Evolutionary conservation across 345 rosid genomes (phyloP), one percentile per base, ranked within the genome.

Genomic region (Luvunga scandens): DNA sequence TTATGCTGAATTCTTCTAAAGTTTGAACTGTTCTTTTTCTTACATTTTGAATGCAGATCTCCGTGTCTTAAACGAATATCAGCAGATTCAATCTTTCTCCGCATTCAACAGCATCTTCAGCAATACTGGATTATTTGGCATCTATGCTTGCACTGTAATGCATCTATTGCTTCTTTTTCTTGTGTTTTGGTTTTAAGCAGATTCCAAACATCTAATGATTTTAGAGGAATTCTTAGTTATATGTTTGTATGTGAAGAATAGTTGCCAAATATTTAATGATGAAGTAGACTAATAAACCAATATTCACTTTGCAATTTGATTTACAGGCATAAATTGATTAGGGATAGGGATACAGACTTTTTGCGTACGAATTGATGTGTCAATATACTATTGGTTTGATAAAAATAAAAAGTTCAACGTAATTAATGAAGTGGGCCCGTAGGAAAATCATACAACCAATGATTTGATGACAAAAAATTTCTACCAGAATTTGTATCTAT

Each of bases 51-150:
- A 75, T 30, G 61, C 90, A 90, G 95, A 90, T 93, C 89, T 86
- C 66, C 83, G 78, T 69, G 87, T 89, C 71, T 83, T 91, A 80
- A 87, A 93, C 18, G 79, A 86, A 76, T 72, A 91, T 77, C 91
- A 83, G 59, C 78, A 91, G 77, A 83, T 91, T 77, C 90, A 90
- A 12, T 86, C 95, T 12, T 93, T 91, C 83, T 88, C 92, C 22
- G 97, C 97, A 42, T 93, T 93, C 82, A 87, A 84, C 83, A 90
- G 93, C 83, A 87, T 91, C 79, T 91, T 88, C 84, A 89, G 91
- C 78, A 57, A 87, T 66, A 86, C 90, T 5, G 89, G 95, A 78
- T 72, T 91, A 80, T 93, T 93, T 80, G 97, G 97, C 79, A 90
- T 93, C 83, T 84, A 91, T 83, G 90, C 90, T 67, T 84, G 87